Conservation (phyloP, 495 filamentous ascomycete genomes). For the Aspergillus kassunensis region DNA sequence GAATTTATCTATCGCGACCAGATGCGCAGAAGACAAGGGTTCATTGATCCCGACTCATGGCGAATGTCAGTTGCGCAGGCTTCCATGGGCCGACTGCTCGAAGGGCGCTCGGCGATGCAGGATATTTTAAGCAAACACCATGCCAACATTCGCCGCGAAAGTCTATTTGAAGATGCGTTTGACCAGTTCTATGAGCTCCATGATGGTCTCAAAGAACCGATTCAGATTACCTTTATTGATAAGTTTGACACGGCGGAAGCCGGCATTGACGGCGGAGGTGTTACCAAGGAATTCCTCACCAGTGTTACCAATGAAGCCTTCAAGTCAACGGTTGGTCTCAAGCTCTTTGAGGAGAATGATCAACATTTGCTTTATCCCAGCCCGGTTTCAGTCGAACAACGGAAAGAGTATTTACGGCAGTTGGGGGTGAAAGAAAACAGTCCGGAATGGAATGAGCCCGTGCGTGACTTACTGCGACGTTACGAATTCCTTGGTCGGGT, state of each 20-base stretch:
- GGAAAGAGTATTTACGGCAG: conserved; percentile 53
- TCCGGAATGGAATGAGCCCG: conserved; percentile 51
- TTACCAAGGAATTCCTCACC: conserved; percentile 96
- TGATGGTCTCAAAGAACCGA: conserved; percentile 88
- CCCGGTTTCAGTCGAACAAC: conserved; percentile 71
- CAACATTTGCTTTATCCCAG: conserved; percentile 90
- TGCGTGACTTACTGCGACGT: conserved; percentile 61
- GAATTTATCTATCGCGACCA: conserved; percentile 87
- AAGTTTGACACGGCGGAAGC: conserved; percentile 82
- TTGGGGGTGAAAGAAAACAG: conserved; percentile 50
- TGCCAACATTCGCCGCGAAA: conserved; percentile 74
- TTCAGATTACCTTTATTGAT: conserved; percentile 96
- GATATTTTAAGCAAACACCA: conserved; percentile 67
- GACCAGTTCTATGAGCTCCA: conserved; percentile 77
- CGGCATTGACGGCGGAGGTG: conserved; percentile 94
- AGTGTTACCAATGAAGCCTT: conserved; percentile 89
- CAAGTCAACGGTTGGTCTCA: conserved; percentile 45
- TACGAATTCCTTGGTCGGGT: conserved; percentile 93
- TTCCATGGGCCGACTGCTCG: conserved; percentile 36
- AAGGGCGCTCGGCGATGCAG: conserved; percentile 24
- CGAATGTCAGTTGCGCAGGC: conserved; percentile 54
- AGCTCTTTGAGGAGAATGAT: conserved; percentile 79
- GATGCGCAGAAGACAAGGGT: conserved; percentile 66
- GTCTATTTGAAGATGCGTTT: conserved; percentile 82
- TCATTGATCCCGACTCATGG: conserved; percentile 77